Percentiles rank a stretch among this genome's conserved stretches.
phyloP scores from a whole-genome alignment of 345 rosid species.

The Salix viminalis region DNA sequence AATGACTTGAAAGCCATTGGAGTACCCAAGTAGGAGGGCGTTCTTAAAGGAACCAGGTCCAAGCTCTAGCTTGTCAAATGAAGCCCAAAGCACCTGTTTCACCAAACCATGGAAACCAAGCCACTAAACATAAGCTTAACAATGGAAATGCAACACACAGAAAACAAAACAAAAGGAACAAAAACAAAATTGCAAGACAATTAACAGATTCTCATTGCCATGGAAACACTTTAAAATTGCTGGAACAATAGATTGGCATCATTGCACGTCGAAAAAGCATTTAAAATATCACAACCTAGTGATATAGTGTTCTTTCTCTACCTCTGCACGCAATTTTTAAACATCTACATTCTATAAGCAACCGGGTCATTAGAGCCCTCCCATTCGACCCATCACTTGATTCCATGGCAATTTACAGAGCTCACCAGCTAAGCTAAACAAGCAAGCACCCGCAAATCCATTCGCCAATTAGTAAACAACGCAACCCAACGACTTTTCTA shows the following conservation, averaged over 20 bases:
- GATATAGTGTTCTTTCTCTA: background rate
- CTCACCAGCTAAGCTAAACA: background rate
- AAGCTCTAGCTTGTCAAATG: conserved; percentile 72
- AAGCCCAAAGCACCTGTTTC: conserved; percentile 82
- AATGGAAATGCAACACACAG: background rate
- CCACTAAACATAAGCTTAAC: background rate
- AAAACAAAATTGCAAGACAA: background rate
- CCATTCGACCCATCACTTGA: background rate
- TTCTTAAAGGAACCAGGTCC: conserved; percentile 51
- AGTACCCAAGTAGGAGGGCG: conserved; percentile 82
- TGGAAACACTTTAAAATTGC: background rate
- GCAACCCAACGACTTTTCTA: background rate
- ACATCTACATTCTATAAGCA: background rate
- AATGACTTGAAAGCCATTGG: conserved; percentile 91
- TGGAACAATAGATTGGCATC: background rate
- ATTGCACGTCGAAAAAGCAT: background rate
- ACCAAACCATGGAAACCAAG: conserved; percentile 15
- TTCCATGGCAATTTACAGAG: background rate
- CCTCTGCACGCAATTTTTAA: background rate
- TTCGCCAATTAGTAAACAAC: background rate
- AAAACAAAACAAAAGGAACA: background rate
- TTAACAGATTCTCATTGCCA: background rate
- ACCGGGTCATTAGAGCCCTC: background rate
- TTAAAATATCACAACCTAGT: background rate
- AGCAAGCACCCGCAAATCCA: background rate